These are phyloP conservation scores for Penicillium egyptiacum DNA, from an alignment of 495 filamentous ascomycete genomes.

Conservation along the genomic window DNA sequence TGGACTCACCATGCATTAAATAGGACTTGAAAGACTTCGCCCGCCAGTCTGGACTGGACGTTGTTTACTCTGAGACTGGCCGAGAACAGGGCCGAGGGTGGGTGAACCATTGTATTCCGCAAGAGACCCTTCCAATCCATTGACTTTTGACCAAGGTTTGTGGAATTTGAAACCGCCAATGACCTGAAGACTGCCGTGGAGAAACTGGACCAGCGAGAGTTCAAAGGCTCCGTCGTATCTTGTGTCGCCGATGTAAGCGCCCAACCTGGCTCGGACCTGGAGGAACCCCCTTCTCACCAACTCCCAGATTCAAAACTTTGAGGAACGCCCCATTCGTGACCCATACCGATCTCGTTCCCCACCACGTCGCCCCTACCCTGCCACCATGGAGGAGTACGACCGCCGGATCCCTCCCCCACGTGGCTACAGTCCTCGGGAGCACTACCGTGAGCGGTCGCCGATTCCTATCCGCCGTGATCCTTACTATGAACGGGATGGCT, in stretches of 20 bases:
- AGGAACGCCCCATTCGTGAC: slow-evolving; percentile 67
- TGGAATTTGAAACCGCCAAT: slow-evolving; percentile 91
- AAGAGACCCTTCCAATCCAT: slow-evolving; percentile 17
- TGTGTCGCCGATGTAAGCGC: slow-evolving; percentile 81
- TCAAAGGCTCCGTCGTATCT: slow-evolving; percentile 80
- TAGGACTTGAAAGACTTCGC: slow-evolving; percentile 99
- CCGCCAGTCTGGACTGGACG: slow-evolving; percentile 91
- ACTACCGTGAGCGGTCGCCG: slow-evolving; percentile 81
- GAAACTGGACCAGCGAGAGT: slow-evolving; percentile 87
- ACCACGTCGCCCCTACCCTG: slow-evolving; percentile 60
- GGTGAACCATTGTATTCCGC: slow-evolving; percentile 36
- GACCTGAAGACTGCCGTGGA: slow-evolving; percentile 89
- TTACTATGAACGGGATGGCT: slow-evolving; percentile 77
- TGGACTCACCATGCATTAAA: slow-evolving; percentile 43
- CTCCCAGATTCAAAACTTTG: slow-evolving; percentile 56
- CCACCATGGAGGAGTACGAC: slow-evolving; percentile 68
- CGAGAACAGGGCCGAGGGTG: slow-evolving; percentile 94
- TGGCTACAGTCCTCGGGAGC: slow-evolving; percentile 78
- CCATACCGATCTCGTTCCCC: slow-evolving; percentile 75
- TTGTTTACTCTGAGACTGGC: slow-evolving; percentile 95
- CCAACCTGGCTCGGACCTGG: slow-evolving; percentile 17
- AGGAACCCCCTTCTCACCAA: slow-evolving; percentile 34
- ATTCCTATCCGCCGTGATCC: slow-evolving; percentile 71
- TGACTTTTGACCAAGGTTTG: slow-evolving; percentile 66
- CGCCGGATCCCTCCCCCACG: slow-evolving; percentile 73